phyloP scores from a whole-genome alignment of 208 protist species.

The Leishmania major region DNA sequence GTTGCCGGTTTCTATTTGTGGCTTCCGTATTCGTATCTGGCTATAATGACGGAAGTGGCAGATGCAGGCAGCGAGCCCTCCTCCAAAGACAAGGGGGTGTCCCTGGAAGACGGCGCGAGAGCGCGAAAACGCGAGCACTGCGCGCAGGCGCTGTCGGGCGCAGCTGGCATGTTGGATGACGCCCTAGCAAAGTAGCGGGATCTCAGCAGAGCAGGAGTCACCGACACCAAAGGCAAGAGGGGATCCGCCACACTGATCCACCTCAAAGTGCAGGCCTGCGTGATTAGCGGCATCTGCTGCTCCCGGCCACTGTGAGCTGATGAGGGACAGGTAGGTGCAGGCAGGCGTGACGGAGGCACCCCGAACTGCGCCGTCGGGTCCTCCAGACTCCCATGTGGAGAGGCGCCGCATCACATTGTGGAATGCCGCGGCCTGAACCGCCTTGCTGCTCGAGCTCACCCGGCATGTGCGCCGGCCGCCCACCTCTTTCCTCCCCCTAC shows the following conservation, averaged over 20 bases:
- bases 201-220: no score
- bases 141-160: background rate
- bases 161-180: background rate
- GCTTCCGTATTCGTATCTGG: no score
- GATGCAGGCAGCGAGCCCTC: no score
- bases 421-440: background rate
- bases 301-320: background rate
- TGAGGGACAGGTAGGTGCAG: background rate
- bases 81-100: no score
- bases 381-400: background rate
- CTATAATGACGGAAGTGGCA: no score
- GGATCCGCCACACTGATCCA: background rate
- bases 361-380: background rate
- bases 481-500: no score
- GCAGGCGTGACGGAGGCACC: background rate
- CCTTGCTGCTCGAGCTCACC: background rate
- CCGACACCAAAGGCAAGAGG: background rate
- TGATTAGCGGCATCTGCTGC: background rate
- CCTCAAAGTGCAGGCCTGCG: background rate
- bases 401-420: background rate
- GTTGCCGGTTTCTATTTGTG: no score
- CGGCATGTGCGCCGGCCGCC: no score
- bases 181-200: background rate
- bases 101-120: background rate
- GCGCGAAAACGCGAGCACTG: background rate